Conservation (phyloP, 2,329 filamentous ascomycete species). For the Diaporthe longicolla region DNA sequence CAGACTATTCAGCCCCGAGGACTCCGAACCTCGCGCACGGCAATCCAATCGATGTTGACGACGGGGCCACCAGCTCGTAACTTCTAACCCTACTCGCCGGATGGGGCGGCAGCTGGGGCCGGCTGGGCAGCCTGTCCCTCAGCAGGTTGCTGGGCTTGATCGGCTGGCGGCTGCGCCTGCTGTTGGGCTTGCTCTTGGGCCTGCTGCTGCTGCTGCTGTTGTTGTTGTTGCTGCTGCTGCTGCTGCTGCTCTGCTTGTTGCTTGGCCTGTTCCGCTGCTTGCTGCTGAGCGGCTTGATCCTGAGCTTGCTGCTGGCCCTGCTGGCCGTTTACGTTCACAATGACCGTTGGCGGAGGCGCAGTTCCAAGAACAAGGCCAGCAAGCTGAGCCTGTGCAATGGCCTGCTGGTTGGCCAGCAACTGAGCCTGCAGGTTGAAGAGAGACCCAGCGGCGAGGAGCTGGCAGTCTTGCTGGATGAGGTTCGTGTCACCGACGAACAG, state of each 20-base stretch:
- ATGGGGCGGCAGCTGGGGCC: background rate
- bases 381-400: conserved; percentile 49
- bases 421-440: conserved; percentile 49
- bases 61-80: background rate
- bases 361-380: conserved; percentile 46
- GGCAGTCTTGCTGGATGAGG: conserved; percentile 53
- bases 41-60: background rate
- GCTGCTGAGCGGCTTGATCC: background rate
- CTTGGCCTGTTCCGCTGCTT: background rate
- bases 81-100: background rate
- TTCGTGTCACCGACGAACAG: conserved; percentile 54
- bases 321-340: conserved; percentile 27
- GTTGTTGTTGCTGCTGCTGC: background rate
- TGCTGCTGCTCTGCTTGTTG: background rate
- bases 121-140: background rate
- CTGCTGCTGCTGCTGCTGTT: background rate
- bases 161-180: background rate
- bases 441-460: conserved; percentile 48
- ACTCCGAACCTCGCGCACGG: background rate
- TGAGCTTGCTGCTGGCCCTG: background rate
- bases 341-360: conserved; percentile 38
- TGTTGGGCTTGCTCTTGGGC: background rate
- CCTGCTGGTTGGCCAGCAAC: conserved; percentile 47
- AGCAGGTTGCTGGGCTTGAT: background rate
- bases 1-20: background rate